Conservation (phyloP, 192 early-diverging fungal species). For the Backusella morwellensis region DNA sequence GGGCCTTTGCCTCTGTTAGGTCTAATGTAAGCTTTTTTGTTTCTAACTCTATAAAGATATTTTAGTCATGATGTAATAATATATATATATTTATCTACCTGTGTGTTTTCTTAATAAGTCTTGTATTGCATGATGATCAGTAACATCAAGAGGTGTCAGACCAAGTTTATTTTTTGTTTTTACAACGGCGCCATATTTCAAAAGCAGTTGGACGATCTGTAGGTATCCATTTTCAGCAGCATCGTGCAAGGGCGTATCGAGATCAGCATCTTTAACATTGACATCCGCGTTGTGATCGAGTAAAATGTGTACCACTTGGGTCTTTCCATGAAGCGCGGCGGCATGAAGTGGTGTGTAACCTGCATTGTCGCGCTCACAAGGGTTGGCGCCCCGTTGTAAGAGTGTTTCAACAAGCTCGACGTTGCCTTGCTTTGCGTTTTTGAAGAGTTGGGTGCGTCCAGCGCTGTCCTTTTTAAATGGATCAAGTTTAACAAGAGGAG, state of each 20-base stretch:
- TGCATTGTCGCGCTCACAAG: conserved; percentile 60
- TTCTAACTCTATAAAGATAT: background rate
- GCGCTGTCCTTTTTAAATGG: conserved; percentile 52
- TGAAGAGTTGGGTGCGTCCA: conserved; percentile 66
- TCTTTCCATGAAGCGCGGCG: conserved; percentile 55
- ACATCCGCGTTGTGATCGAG: conserved; percentile 56
- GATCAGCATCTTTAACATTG: conserved; percentile 56
- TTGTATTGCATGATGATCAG: conserved; percentile 35
- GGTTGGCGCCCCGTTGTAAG: conserved; percentile 57
- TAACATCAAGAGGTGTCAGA: conserved; percentile 50
- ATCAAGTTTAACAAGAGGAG: conserved; percentile 30
- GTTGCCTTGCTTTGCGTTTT: conserved; percentile 60
- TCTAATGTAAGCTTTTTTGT: conserved; percentile 26
- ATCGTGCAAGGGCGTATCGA: conserved; percentile 70
- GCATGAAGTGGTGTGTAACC: conserved; percentile 69
- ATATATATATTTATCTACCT: background rate
- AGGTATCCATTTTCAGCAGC: conserved; percentile 53
- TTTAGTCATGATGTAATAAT: background rate
- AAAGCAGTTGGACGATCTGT: conserved; percentile 40
- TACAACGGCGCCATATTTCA: conserved; percentile 45
- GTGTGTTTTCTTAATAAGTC: background rate
- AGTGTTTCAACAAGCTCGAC: conserved; percentile 47
- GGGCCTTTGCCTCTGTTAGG: conserved; percentile 14
- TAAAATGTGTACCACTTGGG: conserved; percentile 49
- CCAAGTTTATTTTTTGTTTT: conserved; percentile 54